These are phyloP conservation scores for Clarireedia homoeocarpa DNA, from an alignment of 2,329 filamentous ascomycete genomes.

Conservation along the genomic window DNA sequence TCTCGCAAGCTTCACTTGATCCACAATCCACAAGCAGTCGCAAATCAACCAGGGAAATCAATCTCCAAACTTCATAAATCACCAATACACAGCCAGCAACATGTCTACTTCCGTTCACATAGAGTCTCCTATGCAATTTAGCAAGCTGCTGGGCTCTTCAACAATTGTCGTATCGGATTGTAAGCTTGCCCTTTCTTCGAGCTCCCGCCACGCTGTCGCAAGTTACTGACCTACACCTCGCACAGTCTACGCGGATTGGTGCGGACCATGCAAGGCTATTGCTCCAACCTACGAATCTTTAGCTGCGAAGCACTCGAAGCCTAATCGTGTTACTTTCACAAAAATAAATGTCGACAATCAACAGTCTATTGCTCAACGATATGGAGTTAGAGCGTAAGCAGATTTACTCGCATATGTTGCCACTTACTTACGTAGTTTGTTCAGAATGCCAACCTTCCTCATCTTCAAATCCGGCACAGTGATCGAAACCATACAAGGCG, in stretches of 20 bases:
- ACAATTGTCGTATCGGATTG: slow-evolving; percentile 85
- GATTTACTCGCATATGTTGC: neutral
- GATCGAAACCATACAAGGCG: slow-evolving; percentile 71
- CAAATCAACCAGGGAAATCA: neutral
- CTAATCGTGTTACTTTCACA: slow-evolving; percentile 77
- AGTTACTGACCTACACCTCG: slow-evolving; percentile 3
- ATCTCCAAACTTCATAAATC: no score
- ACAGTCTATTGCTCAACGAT: slow-evolving; percentile 64
- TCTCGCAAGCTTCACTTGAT: no score
- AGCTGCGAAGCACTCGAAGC: slow-evolving; percentile 68
- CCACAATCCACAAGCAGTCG: no score
- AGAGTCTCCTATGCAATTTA: slow-evolving; percentile 62
- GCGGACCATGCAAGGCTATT: slow-evolving; percentile 86
- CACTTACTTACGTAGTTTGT: slow-evolving; percentile 8
- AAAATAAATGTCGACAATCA: slow-evolving; percentile 89
- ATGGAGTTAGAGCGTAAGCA: slow-evolving; percentile 67
- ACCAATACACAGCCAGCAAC: neutral
- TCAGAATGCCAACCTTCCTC: slow-evolving; percentile 83
- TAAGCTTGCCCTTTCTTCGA: slow-evolving; percentile 39
- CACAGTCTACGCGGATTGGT: slow-evolving; percentile 91
- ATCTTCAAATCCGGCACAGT: slow-evolving; percentile 72
- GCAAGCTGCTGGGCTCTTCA: slow-evolving; percentile 61
- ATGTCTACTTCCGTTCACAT: slow-evolving; percentile 42
- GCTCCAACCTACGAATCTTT: slow-evolving; percentile 84
- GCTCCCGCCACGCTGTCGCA: slow-evolving; percentile 16